Evolutionary conservation across 140 eudicot genomes (phyloP).

Genomic region (Cichorium intybus): DNA sequence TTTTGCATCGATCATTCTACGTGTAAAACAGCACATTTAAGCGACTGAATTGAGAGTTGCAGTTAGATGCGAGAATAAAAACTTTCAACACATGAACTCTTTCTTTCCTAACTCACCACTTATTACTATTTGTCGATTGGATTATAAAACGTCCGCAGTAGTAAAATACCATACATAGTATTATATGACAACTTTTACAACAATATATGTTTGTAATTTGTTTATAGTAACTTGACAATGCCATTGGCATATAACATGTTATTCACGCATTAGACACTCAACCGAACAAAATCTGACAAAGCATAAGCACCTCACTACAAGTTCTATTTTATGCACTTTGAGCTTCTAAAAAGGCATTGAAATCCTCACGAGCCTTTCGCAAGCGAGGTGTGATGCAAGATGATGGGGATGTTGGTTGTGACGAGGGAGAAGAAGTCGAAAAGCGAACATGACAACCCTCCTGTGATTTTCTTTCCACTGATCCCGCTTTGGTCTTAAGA

Average conservation of each 20-base stretch:
- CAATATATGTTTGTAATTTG: not conserved
- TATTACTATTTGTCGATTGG: not conserved
- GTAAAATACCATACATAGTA: not conserved
- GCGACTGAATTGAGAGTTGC: not conserved
- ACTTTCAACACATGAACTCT: not conserved
- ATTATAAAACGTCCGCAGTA: not conserved
- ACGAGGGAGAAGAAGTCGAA: slow-evolving; percentile 45
- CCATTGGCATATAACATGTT: slow-evolving; percentile 14
- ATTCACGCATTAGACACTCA: slow-evolving; percentile 24
- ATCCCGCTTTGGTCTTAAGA: slow-evolving; percentile 39
- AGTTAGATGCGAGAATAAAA: not conserved
- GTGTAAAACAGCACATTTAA: not conserved
- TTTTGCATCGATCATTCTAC: too few species aligned
- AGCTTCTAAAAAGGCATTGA: slow-evolving; percentile 80
- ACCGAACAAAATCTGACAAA: slow-evolving; percentile 9
- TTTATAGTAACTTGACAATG: slow-evolving; percentile 2
- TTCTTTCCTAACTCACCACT: not conserved
- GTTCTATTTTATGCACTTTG: slow-evolving; percentile 46
- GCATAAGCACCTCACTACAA: not conserved
- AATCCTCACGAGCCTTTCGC: slow-evolving; percentile 64
- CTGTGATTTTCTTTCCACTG: slow-evolving; percentile 32
- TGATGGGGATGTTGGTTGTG: slow-evolving; percentile 43
- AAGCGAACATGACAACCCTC: slow-evolving; percentile 72
- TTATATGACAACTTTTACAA: not conserved
- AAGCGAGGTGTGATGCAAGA: slow-evolving; percentile 57